phyloP scores from a whole-genome alignment of 2,329 filamentous ascomycete genomes.

The Penicillium carneum region DNA sequence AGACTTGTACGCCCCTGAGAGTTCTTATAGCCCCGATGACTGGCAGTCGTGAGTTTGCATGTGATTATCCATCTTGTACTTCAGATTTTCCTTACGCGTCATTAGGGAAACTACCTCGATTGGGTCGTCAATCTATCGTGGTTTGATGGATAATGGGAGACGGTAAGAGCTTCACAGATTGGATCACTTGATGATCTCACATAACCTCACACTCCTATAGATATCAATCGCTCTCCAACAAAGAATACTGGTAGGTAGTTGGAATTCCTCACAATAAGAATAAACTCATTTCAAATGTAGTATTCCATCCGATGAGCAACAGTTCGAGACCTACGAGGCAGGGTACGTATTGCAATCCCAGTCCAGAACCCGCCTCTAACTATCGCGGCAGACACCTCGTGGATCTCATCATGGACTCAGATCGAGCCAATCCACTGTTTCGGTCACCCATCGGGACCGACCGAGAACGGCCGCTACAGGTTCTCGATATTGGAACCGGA shows the following conservation, averaged over 20 bases:
- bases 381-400: slow-evolving; percentile 20
- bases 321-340: slow-evolving; percentile 20
- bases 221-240: slow-evolving; percentile 17
- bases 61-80: neutral
- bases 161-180: slow-evolving; percentile 1
- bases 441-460: slow-evolving; percentile 17
- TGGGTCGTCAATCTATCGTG: slow-evolving; percentile 17
- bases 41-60: slow-evolving; percentile 19
- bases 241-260: slow-evolving; percentile 13
- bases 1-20: slow-evolving; percentile 2
- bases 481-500: slow-evolving; percentile 29
- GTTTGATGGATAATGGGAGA: slow-evolving; percentile 15
- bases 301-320: slow-evolving; percentile 18
- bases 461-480: slow-evolving; percentile 14
- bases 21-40: slow-evolving; percentile 10
- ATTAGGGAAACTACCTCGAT: slow-evolving; percentile 17
- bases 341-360: neutral
- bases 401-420: slow-evolving; percentile 25
- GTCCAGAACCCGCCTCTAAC: neutral
- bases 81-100: neutral
- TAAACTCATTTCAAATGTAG: neutral
- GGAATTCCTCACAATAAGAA: neutral
- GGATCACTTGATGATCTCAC: neutral
- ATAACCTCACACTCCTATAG: neutral
- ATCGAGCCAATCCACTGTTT: slow-evolving; percentile 24